These are phyloP conservation scores for Lactarius vividus DNA, from an alignment of 768 basidiomycete species.

Conservation along the genomic window DNA sequence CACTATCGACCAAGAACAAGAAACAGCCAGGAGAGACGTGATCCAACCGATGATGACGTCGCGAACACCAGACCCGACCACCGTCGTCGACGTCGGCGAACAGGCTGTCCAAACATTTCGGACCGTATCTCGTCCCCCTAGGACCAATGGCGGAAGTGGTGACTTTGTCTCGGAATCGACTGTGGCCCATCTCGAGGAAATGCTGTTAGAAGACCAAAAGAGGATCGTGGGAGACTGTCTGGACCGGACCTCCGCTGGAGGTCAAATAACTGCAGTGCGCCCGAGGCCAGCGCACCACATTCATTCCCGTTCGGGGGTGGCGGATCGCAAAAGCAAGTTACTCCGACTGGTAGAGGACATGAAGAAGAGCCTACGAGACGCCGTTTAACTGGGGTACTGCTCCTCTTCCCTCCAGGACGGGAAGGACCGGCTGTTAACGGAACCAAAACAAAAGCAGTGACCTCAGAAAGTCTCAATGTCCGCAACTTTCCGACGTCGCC, in stretches of 20 bases:
- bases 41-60: neutral
- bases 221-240: neutral
- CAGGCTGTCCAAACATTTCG: neutral
- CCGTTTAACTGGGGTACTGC: neutral
- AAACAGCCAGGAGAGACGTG: neutral
- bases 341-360: neutral
- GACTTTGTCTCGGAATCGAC: neutral
- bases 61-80: neutral
- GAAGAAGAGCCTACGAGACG: neutral
- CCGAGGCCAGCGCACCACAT: neutral
- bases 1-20: neutral
- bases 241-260: neutral
- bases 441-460: too few relatives aligned
- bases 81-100: neutral
- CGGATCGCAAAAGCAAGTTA: neutral
- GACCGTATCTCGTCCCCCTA: neutral
- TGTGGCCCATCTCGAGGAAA: constrained; percentile 10
- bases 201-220: constrained; percentile 12
- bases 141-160: neutral
- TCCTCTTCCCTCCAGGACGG: neutral
- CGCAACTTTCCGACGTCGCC: neutral
- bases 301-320: neutral
- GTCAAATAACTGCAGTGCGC: neutral
- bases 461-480: too few relatives aligned
- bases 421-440: too few relatives aligned